Base-by-base conservation (phyloP, 1,139 yeast genomes). In the Meyerozyma athensensis region DNA sequence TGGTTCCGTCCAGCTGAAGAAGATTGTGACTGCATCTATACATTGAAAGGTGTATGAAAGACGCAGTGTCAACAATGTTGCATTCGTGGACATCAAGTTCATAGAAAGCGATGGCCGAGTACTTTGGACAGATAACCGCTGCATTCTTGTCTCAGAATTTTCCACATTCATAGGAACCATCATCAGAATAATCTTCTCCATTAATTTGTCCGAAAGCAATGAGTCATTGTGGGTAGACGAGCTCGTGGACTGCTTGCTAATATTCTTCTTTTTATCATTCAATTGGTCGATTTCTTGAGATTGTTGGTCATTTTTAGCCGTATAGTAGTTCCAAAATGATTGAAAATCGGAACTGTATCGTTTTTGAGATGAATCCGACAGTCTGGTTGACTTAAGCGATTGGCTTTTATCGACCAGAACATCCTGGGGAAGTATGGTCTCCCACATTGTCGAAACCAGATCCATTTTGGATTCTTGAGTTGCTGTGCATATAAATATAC, bases 51-150 rank as follows among this genome's bases (percentile, higher is more conserved):
- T 77, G 1, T 69, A 53, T 4, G 86, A 74, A 12, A 84, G 57
- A 36, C 96, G 61, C 16, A 86, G 77, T 41, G 79, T 78, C 65
- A 86, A 64, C 44, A 71, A 68, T 23, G 83, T 77, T 41, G 85
- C 74, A 54, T 87, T 86, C 43, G 70, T 74, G 31, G 87, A 76
- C 82, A 85, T 83, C 8, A 73, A 49, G 33, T 77, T 85, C 36
- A 86, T 77, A 19, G 87, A 80, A 26, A 87, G 61, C 13, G 78
- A 77, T 0, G 95, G 94, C 36, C 95, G 59, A 14, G 67, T 58
- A 43, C 76, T 76, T 42, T 85, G 87, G 45, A 74, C 72, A 38
- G 67, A 74, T 18, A 77, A 62, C 41, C 94, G 58, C 16, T 68
- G 72, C 33, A 71, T 64, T 14, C 67, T 43, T 8, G 77, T 58